Percentiles rank a stretch among this genome's conserved stretches.
phyloP scores from a whole-genome alignment of 176 grass and related monocot genomes.

The Oryza coarctata region DNA sequence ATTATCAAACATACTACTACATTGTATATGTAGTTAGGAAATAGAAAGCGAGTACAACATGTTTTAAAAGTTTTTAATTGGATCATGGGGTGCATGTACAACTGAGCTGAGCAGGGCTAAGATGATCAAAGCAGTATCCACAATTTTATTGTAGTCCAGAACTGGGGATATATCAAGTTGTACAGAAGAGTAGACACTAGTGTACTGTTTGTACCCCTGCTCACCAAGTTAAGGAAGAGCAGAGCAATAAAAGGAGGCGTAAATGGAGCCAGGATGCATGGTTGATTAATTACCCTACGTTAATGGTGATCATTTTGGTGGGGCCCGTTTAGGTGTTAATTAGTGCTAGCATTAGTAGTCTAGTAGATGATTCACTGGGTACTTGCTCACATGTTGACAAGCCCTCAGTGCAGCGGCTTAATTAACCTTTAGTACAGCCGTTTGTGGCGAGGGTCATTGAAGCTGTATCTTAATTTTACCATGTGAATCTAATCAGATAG shows the following conservation, averaged over 20 bases:
- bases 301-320: background rate
- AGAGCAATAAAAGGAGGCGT: background rate
- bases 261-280: conserved; percentile 2
- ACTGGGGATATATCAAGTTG: background rate
- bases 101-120: background rate
- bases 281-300: background rate
- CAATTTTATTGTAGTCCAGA: background rate
- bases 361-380: background rate
- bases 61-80: background rate
- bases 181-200: background rate
- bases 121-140: background rate
- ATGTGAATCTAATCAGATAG: too few relatives aligned
- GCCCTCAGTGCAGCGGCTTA: background rate
- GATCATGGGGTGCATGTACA: background rate
- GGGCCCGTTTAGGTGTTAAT: background rate
- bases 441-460: background rate
- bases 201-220: background rate
- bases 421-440: background rate
- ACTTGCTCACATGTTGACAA: background rate
- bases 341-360: background rate
- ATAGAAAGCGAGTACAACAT: background rate
- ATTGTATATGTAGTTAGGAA: background rate
- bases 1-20: background rate
- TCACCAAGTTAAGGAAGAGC: background rate
- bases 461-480: background rate